These are phyloP conservation scores for Ophiostoma novo-ulmi DNA, from an alignment of 2,329 filamentous ascomycete species.

Conservation along the genomic window DNA sequence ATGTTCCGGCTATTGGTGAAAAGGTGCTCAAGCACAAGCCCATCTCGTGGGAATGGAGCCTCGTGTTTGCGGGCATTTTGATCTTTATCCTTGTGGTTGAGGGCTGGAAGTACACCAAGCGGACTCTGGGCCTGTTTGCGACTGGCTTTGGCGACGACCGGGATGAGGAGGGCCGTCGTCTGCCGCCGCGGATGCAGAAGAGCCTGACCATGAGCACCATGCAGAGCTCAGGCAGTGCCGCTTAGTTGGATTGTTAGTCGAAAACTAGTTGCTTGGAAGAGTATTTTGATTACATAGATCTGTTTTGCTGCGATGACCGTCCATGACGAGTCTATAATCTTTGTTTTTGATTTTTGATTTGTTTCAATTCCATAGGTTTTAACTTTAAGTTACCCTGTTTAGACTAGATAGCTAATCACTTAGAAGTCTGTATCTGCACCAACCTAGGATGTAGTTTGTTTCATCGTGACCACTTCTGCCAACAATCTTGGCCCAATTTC, in stretches of 20 bases:
- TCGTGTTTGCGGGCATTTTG: conserved; percentile 59
- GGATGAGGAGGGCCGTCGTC: conserved; percentile 1
- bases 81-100: conserved; percentile 65
- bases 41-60: conserved; percentile 71
- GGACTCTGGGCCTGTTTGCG: conserved; percentile 46
- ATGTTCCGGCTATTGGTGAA: conserved; percentile 66
- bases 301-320: neutral
- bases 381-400: neutral
- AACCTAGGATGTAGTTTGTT: neutral
- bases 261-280: neutral
- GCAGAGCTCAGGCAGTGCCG: conserved; percentile 14
- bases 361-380: neutral
- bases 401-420: neutral
- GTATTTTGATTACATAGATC: neutral
- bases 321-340: neutral
- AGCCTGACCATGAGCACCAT: conserved; percentile 22
- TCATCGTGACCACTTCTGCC: neutral
- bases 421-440: neutral
- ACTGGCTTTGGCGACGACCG: neutral
- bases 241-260: neutral
- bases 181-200: conserved; percentile 16
- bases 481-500: conserved; percentile 6
- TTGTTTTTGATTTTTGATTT: neutral
- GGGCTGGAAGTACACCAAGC: conserved; percentile 66
- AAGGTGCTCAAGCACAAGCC: conserved; percentile 66